Conservation (phyloP, 768 basidiomycete species). For the Crassisporium funariophilum region DNA sequence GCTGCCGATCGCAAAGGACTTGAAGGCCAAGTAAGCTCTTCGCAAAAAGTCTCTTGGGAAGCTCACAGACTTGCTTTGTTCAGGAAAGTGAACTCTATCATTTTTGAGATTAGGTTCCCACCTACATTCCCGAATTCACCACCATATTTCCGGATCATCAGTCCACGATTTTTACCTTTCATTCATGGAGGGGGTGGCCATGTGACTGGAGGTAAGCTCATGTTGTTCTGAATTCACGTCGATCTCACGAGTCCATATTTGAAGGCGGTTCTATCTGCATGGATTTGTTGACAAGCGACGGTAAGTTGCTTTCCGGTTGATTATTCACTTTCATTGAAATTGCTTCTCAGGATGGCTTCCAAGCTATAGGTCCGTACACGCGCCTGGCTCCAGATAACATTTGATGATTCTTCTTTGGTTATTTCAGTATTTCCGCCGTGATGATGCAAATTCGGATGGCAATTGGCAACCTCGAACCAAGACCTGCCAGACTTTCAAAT, state of each 20-base stretch:
- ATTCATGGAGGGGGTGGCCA: conserved; percentile 72
- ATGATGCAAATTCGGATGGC: conserved; percentile 71
- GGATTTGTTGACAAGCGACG: conserved; percentile 68
- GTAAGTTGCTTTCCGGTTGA: conserved; percentile 30
- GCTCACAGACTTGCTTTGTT: background rate
- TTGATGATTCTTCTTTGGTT: background rate
- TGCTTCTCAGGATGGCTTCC: conserved; percentile 59
- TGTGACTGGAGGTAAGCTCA: conserved; percentile 55
- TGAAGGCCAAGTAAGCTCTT: conserved; percentile 46
- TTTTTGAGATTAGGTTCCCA: conserved; percentile 75
- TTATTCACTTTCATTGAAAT: background rate
- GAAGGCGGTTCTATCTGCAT: conserved; percentile 74
- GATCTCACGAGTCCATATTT: conserved; percentile 6
- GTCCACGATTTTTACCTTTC: conserved; percentile 73
- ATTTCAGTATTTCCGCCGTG: conserved; percentile 45
- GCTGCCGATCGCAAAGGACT: conserved; percentile 62
- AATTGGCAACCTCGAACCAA: conserved; percentile 66
- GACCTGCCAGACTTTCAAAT: conserved; percentile 56
- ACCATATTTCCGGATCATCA: conserved; percentile 76
- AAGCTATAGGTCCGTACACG: conserved; percentile 56
- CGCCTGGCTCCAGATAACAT: background rate
- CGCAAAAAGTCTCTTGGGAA: background rate
- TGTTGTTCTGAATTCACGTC: background rate
- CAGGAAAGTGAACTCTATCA: conserved; percentile 62
- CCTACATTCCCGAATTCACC: conserved; percentile 66